These are phyloP conservation scores for Botryotinia narcissicola DNA, from an alignment of 2,329 filamentous ascomycete species.

Conservation along the genomic window DNA sequence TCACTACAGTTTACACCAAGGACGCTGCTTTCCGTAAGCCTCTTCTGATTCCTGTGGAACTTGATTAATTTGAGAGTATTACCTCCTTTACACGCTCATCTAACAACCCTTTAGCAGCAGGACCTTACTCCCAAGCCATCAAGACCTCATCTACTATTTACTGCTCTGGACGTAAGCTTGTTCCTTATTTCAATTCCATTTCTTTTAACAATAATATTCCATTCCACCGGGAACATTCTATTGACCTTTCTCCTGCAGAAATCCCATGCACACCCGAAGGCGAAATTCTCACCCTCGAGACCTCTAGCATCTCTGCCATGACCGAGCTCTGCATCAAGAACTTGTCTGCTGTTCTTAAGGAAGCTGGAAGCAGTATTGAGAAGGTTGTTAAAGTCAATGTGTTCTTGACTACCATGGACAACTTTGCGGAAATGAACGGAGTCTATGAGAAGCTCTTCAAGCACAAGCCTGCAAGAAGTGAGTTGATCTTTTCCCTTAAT, in stretches of 20 bases:
- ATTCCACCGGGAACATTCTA: constrained; percentile 49
- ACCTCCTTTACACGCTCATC: neutral
- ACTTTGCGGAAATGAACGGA: constrained; percentile 59
- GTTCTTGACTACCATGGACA: constrained; percentile 67
- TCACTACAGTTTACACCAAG: constrained; percentile 38
- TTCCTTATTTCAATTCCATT: neutral
- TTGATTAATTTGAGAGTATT: neutral
- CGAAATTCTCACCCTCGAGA: constrained; percentile 43
- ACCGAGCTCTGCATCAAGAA: constrained; percentile 70
- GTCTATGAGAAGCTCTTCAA: constrained; percentile 80
- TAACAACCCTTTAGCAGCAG: constrained; percentile 17
- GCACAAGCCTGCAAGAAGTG: constrained; percentile 81
- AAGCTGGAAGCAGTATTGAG: constrained; percentile 72
- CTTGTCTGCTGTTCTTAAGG: constrained; percentile 79
- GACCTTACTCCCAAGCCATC: constrained; percentile 40
- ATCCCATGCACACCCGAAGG: constrained; percentile 37
- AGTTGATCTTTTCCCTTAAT: neutral
- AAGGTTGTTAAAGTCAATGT: constrained; percentile 92
- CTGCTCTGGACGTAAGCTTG: constrained; percentile 51
- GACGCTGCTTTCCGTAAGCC: constrained; percentile 39
- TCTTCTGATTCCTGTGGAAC: neutral
- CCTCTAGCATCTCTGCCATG: constrained; percentile 63
- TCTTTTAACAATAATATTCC: constrained; percentile 42
- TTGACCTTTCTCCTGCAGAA: constrained; percentile 53
- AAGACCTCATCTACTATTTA: constrained; percentile 65